phyloP scores from a whole-genome alignment of 2,329 filamentous ascomycete species.

The Talaromyces sp. region DNA sequence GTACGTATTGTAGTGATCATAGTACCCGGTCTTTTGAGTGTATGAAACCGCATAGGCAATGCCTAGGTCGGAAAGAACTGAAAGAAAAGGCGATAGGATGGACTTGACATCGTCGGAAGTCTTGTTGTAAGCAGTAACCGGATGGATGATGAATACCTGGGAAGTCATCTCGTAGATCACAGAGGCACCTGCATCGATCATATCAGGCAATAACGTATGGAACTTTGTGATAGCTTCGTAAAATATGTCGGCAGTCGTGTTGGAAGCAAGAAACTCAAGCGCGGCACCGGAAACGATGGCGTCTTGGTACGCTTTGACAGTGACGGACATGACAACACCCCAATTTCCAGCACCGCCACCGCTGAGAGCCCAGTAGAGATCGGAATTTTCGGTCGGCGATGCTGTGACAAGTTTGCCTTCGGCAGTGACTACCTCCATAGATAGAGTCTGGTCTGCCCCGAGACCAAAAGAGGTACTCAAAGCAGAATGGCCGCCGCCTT shows the following conservation, averaged over 20 bases:
- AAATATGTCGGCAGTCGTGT: neutral
- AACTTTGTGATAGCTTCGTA: neutral
- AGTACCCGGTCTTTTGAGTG: neutral
- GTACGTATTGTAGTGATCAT: neutral
- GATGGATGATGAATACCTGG: neutral
- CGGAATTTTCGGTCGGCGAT: constrained; percentile 43
- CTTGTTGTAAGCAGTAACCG: constrained; percentile 3
- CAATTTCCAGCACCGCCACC: constrained; percentile 59
- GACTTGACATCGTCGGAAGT: constrained; percentile 2
- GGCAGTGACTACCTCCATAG: constrained; percentile 53
- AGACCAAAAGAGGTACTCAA: constrained; percentile 33
- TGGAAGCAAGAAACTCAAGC: neutral
- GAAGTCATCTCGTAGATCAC: constrained; percentile 4
- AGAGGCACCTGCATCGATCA: constrained; percentile 2
- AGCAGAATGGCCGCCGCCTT: constrained; percentile 55
- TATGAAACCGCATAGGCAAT: neutral
- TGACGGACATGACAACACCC: constrained; percentile 53
- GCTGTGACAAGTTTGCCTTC: constrained; percentile 47
- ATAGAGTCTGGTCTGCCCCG: constrained; percentile 54
- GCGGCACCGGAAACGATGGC: constrained; percentile 26
- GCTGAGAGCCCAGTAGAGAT: constrained; percentile 60
- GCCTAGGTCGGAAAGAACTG: neutral
- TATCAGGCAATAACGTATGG: neutral
- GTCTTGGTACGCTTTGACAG: constrained; percentile 47
- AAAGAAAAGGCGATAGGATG: constrained; percentile 5